Percentiles rank a stretch among this genome's conserved stretches.
phyloP scores from a whole-genome alignment of 2,329 filamentous ascomycete species.

The Talaromyces sp. region DNA sequence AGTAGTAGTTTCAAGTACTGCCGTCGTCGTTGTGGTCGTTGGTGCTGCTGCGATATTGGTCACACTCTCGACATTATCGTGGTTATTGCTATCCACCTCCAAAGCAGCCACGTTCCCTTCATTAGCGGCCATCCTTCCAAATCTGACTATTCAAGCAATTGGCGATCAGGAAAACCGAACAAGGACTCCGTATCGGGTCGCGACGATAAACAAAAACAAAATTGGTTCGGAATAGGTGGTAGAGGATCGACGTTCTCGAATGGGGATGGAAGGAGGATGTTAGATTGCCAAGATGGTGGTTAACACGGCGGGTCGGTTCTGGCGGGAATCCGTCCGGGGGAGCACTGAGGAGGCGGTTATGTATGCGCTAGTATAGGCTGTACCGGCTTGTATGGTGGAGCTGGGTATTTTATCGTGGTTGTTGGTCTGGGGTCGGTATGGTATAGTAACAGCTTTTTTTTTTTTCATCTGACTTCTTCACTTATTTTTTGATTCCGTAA shows the following conservation, averaged over 20 bases:
- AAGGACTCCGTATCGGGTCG: neutral
- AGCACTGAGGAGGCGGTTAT: neutral
- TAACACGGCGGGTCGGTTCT: conserved; percentile 1
- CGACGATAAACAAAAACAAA: neutral
- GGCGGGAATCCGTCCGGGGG: neutral
- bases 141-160: neutral
- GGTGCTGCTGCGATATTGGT: neutral
- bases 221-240: neutral
- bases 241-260: conserved; percentile 3
- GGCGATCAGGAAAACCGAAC: neutral
- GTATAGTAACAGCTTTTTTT: neutral
- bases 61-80: neutral
- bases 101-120: conserved; percentile 12
- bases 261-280: conserved; percentile 1
- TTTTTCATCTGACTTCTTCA: neutral
- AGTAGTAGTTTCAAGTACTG: neutral
- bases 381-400: neutral
- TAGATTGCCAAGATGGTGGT: conserved; percentile 3
- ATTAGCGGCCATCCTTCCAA: conserved; percentile 5
- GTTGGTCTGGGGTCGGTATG: neutral
- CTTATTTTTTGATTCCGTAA: neutral
- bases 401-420: neutral
- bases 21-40: neutral
- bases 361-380: conserved; percentile 2
- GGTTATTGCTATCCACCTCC: neutral